Base-by-base conservation (phyloP, 1,284 basidiomycete species). In the Fomitopsis betulina region DNA sequence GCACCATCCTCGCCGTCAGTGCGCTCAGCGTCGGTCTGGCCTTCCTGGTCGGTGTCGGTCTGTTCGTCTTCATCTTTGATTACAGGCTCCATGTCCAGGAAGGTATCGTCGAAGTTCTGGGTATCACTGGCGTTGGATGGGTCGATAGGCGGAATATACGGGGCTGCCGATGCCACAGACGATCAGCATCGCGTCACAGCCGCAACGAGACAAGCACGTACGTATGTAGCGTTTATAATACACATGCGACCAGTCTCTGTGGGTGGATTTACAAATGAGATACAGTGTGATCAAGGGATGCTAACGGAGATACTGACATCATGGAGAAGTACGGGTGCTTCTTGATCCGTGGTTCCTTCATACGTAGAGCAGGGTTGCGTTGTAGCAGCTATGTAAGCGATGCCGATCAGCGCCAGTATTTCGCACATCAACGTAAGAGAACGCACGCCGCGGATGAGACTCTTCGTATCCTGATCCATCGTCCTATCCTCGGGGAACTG, bases 51-150 rank as follows among this genome's bases (percentile, higher is more conserved):
- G 6, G 71, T 71, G 58, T 72, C 71, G 51, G 67, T 65, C 57
- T 70, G 68, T 56, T 75, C 83, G 38, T 80, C 79, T 60, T 80
- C 85, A 65, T 89, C 91, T 62, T 92, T 88, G 62, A 93, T 83
- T 58, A 91, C 86, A 39, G 93, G 93, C 64, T 91, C 89, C 89
- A 97, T 96, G 69, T 94, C 93, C 57, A 98, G 81, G 84, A 97
- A 98, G 35, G 93, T 90, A 65, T 96, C 93, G 72, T 98, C 96
- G 72, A 98, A 99, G 75, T 98, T 98, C 73, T 94, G 93, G 62
- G 93, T 96, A 82, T 99, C 96, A 68, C 88, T 89, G 64, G 95
- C 94, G 72, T 97, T 93, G 50, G 85, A 84, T 7, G 94, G 93
- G 71, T 98, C 93, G 68, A 96, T 93, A 19, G 92, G 89, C 21